Base-by-base conservation (phyloP, 1,284 basidiomycete genomes). In the Xerocomus minutiporus region DNA sequence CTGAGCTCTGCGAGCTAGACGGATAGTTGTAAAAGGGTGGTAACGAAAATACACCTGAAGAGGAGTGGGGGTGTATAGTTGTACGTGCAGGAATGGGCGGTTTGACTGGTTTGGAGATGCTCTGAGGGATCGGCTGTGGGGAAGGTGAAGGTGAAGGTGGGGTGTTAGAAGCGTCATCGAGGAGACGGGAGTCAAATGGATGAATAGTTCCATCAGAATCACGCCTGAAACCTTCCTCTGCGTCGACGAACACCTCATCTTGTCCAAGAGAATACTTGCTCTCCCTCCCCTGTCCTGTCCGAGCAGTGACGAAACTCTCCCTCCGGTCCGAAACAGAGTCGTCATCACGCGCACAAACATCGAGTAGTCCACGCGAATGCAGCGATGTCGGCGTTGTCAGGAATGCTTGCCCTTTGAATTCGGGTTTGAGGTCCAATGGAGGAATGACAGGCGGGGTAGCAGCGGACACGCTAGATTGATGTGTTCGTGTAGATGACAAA, bases 291-390 rank as follows among this genome's bases (percentile, higher is more conserved):
- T 32, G 34, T 15, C 73, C 72, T 15, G 71, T 68, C 43, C 20
- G 72, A 5, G 83, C 82, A 8, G 83, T 85, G 39, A 81, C 74
- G 60, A 83, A 86, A 60, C 83, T 84, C 29, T 77, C 79, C 2
- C 80, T 78, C 55, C 78, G 76, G 34, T 77, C 67, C 1, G 78
- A 79, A 36, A 61, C 59, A 23, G 72, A 70, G 41, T 71, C 70
- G 48, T 77, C 74, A 39, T 78, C 80, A 53, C 76, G 72, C 20
- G 61, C 20, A 38, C 48, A 23, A 56, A 57, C 26, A 61, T 71
- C 73, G 2, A 67, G 41, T 51, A 63, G 13, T 59, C 64, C 41
- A 52, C 53, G 65, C 63, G 49, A 68, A 51, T 61, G 67, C 57
- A 59, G 69, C 52, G 63, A 70, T 57, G 62, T 70, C 49, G 60